Percentiles rank a stretch among this genome's conserved stretches.
phyloP scores from a whole-genome alignment of 2,329 filamentous ascomycete species.

The Eurotiales sp. region DNA sequence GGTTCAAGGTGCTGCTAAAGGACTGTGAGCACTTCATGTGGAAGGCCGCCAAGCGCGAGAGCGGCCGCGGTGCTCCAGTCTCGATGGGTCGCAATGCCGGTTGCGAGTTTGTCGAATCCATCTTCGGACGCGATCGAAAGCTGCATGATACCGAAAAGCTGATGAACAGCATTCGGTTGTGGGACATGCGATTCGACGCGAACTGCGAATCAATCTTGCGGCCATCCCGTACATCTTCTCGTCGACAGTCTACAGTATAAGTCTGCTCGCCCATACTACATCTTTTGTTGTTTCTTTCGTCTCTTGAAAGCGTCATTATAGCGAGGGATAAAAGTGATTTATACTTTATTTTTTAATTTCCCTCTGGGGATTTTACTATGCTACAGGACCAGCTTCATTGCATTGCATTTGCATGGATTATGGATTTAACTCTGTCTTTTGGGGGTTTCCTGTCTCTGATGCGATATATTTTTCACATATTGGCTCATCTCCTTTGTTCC shows the following conservation, averaged over 20 bases:
- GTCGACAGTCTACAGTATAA: slow-evolving; percentile 24
- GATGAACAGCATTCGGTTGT: slow-evolving; percentile 82
- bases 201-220: slow-evolving; percentile 88
- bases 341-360: slow-evolving; percentile 1
- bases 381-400: slow-evolving; percentile 14
- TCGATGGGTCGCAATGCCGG: slow-evolving; percentile 89
- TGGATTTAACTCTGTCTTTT: background rate
- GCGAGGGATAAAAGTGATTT: slow-evolving; percentile 10
- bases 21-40: slow-evolving; percentile 94
- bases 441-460: slow-evolving; percentile 1
- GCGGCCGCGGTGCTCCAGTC: slow-evolving; percentile 58
- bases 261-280: background rate
- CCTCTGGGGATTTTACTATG: slow-evolving; percentile 4
- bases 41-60: slow-evolving; percentile 73
- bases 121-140: slow-evolving; percentile 89
- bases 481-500: slow-evolving; percentile 15
- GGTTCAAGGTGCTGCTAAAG: slow-evolving; percentile 82
- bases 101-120: slow-evolving; percentile 90
- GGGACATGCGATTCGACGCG: slow-evolving; percentile 91
- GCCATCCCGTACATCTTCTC: slow-evolving; percentile 27
- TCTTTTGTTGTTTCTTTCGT: background rate
- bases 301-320: too few species aligned
- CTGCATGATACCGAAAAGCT: slow-evolving; percentile 86
- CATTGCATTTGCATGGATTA: slow-evolving; percentile 16
- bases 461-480: slow-evolving; percentile 1